These are phyloP conservation scores for Erodium trifolium DNA, from an alignment of 441 rosid species.

Conservation along the genomic window DNA sequence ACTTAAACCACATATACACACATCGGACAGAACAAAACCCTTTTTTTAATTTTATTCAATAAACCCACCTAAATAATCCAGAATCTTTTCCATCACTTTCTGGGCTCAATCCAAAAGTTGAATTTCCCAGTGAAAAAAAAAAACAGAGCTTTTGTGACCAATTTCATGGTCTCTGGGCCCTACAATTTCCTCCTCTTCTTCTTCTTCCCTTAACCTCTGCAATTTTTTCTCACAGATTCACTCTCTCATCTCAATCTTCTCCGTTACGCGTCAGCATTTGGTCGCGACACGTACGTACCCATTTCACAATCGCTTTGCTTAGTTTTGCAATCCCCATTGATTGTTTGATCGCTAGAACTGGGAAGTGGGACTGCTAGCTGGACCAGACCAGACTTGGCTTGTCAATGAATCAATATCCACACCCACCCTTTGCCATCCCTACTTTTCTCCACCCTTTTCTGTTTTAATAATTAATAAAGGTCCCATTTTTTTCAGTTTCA, in stretches of 20 bases:
- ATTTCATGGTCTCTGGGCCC: no score
- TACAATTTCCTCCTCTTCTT: no score
- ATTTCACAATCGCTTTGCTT: no score
- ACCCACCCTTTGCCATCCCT: neutral
- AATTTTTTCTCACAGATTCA: neutral
- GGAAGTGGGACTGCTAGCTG: neutral
- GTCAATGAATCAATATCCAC: neutral
- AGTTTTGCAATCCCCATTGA: no score
- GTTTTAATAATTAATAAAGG: neutral
- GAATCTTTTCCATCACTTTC: neutral
- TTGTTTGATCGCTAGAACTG: no score
- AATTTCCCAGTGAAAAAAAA: no score
- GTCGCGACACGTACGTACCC: no score
- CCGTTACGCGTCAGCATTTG: no score
- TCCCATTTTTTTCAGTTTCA: neutral
- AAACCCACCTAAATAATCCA: neutral
- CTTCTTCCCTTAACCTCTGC: no score
- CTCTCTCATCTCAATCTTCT: neutral
- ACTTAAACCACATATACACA: neutral
- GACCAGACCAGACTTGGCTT: slow-evolving; percentile 2
- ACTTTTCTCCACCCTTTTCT: neutral
- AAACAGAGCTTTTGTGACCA: neutral
- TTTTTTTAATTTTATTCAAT: no score
- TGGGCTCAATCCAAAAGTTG: no score
- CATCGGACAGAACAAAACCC: neutral